phyloP scores from a whole-genome alignment of 805 yeast genomes.

The Yamadazyma akitaensis region DNA sequence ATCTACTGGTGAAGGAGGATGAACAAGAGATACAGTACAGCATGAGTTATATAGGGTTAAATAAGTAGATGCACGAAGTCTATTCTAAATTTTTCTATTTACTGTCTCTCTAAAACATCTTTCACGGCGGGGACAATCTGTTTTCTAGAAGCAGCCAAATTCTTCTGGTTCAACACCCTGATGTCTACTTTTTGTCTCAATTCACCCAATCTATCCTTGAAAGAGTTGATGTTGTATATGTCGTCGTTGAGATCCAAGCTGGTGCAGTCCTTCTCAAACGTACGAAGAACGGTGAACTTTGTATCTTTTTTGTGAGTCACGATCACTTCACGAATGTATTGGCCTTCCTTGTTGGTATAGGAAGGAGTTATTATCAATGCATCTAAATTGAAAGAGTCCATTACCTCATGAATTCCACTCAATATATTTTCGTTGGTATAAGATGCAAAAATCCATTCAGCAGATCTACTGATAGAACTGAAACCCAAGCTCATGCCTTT shows the following conservation, averaged over 20 bases:
- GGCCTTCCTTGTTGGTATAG: constrained; percentile 29
- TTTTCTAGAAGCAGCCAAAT: constrained; percentile 70
- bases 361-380: constrained; percentile 37
- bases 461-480: constrained; percentile 66
- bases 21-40: constrained; percentile 13
- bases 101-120: constrained; percentile 9
- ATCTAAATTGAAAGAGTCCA: constrained; percentile 22
- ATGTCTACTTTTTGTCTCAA: constrained; percentile 13
- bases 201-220: constrained; percentile 2
- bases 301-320: neutral
- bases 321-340: constrained; percentile 18
- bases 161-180: constrained; percentile 42
- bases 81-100: neutral
- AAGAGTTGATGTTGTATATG: constrained; percentile 19
- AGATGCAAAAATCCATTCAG: constrained; percentile 47
- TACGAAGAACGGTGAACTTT: constrained; percentile 1
- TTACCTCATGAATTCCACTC: constrained; percentile 19
- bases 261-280: constrained; percentile 3
- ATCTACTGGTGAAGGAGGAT: constrained; percentile 15
- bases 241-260: constrained; percentile 24
- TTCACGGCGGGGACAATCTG: constrained; percentile 73
- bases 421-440: constrained; percentile 23
- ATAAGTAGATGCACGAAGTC: neutral
- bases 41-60: constrained; percentile 23
- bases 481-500: constrained; percentile 58